A percentile compares a stretch with the other conserved stretches of the same genome.
Evolutionary conservation across 2,329 filamentous ascomycete species (phyloP).

Genomic region (Colletotrichum sp.): DNA sequence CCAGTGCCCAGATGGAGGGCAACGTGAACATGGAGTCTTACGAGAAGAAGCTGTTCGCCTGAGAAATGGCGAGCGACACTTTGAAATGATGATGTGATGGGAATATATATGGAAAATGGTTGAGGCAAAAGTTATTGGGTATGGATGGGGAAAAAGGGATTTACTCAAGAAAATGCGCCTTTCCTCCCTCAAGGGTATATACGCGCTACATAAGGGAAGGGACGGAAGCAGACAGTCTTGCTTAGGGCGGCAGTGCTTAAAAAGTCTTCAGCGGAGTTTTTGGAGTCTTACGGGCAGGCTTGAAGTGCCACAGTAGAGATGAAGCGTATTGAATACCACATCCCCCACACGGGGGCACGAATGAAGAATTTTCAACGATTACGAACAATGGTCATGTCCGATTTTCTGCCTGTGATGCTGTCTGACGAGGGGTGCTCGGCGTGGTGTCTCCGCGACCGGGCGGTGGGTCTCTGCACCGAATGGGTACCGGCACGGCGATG

Average conservation of each 20-base stretch:
- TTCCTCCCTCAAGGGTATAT: not conserved
- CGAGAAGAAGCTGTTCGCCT: conserved; percentile 99
- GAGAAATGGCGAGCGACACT: conserved; percentile 31
- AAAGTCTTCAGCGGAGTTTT: conserved; percentile 17
- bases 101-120: not conserved
- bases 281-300: conserved; percentile 2
- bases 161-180: not conserved
- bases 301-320: not conserved
- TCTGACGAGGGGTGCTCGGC: not conserved
- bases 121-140: not conserved
- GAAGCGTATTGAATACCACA: conserved; percentile 19
- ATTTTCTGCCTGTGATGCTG: not conserved
- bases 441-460: not conserved
- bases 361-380: not conserved
- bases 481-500: not conserved
- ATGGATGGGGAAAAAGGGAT: not conserved
- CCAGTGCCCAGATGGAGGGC: conserved; percentile 94
- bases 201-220: not conserved
- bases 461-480: not conserved
- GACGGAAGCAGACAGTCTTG: not conserved
- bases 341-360: not conserved
- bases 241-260: conserved; percentile 8
- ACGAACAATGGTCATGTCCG: not conserved
- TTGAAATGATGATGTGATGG: conserved; percentile 1
- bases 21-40: conserved; percentile 99